phyloP scores from a whole-genome alignment of 768 basidiomycete species.

The Nevesoporus exiguus region DNA sequence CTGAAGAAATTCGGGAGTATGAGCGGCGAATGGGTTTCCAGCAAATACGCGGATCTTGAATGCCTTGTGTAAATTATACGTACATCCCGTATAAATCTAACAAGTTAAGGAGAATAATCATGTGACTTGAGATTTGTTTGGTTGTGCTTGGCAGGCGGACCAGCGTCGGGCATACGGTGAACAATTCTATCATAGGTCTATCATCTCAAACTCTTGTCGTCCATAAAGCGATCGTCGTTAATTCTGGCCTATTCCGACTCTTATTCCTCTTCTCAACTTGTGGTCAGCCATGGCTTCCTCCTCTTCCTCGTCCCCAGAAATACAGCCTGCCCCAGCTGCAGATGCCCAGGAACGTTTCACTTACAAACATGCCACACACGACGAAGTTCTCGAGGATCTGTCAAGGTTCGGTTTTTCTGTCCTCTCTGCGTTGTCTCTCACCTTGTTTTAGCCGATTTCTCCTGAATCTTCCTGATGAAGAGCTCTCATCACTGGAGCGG shows the following conservation, averaged over 20 bases:
- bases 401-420: conserved; percentile 59
- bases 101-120: conserved; percentile 1
- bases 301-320: conserved; percentile 77
- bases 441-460: conserved; percentile 75
- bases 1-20: conserved; percentile 83
- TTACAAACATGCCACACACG: conserved; percentile 73
- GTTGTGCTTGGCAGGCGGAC: conserved; percentile 17
- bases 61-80: conserved; percentile 7
- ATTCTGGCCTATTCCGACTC: conserved; percentile 27
- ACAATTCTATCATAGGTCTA: conserved; percentile 23
- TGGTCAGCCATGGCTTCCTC: conserved; percentile 64
- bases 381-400: conserved; percentile 88
- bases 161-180: conserved; percentile 17
- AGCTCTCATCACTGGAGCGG: conserved; percentile 85
- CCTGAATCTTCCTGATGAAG: conserved; percentile 91
- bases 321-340: conserved; percentile 45
- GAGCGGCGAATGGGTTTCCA: conserved; percentile 87
- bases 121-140: conserved; percentile 22
- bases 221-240: conserved; percentile 32
- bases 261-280: conserved; percentile 28
- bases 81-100: background rate
- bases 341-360: conserved; percentile 41
- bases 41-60: conserved; percentile 23
- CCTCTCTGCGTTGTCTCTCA: conserved; percentile 12
- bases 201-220: conserved; percentile 29